Evolutionary conservation across 129 eudicot species (phyloP), one percentile per base, ranked within the genome.

Genomic region (Saussurea involucrata): DNA sequence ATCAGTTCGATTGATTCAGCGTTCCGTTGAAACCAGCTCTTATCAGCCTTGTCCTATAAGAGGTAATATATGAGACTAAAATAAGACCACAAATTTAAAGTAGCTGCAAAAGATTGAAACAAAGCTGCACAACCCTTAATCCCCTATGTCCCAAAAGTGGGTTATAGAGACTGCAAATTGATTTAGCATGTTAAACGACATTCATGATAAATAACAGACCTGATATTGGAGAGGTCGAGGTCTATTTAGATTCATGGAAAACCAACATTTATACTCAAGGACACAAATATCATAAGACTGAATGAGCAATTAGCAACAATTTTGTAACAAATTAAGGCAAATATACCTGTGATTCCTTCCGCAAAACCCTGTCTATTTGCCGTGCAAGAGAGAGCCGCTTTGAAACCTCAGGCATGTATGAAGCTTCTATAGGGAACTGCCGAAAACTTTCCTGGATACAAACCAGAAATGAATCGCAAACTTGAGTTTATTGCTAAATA

Each of bases 391-490:
- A 95, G 64, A 87, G 75, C 36, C 97, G 84, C 63, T 89, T 95
- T 76, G 76, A 64, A 70, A 95, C 87, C 87, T 89, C 97, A 28
- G 97, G 96, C 97, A 95, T 95, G 90, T 91, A 95, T 9, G 97
- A 89, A 71, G 80, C 49, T 63, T 91, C 89, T 71, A 89, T 77
- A 4, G 98, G 98, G 63, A 95, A 95, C 69, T 91, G 89, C 83
- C 76, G 83, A 76, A 95, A 90, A 80, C 88, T 86, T 81, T 87
- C 97, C 98, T 95, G 96, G 32, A 49, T 68, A 29, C 53, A 17
- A 77, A 72, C 72, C 75, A 63, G 49, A 40, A 27, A 80, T 9
- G n/a, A 72, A 68, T 55, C 34, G 37, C 75, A 36, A 68, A 66
- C n/a, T 44, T 40, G 57, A 55, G 69, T 58, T 3, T 76, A 72